Evolutionary conservation across 345 rosid species (phyloP).

Genomic region (Hypericum perforatum): DNA sequence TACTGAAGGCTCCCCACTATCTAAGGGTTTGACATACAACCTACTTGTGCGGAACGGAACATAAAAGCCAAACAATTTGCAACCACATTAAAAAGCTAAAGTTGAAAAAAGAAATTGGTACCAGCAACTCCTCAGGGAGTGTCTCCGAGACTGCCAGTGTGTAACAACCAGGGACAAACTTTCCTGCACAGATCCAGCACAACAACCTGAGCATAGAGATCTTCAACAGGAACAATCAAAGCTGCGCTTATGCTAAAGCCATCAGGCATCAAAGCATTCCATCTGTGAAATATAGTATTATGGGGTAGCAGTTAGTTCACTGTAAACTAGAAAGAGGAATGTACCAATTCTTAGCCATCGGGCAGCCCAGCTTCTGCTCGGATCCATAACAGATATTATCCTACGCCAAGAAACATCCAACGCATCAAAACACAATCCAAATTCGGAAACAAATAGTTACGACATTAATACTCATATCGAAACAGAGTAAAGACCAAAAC

Average conservation of each 20-base stretch:
- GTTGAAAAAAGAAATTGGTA: conserved; percentile 11
- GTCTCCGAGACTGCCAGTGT: conserved; percentile 85
- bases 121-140: conserved; percentile 83
- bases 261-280: too few species aligned
- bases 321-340: too few species aligned
- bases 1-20: too few species aligned
- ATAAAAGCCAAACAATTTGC: background rate
- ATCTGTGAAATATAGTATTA: too few species aligned
- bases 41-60: too few species aligned
- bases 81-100: background rate
- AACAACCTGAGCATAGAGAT: too few species aligned
- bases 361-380: conserved; percentile 90
- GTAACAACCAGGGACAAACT: conserved; percentile 79
- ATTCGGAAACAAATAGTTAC: background rate
- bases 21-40: too few species aligned
- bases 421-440: background rate
- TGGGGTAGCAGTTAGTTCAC: too few species aligned
- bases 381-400: conserved; percentile 95
- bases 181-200: conserved; percentile 31
- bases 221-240: too few species aligned
- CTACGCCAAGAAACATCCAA: conserved; percentile 19
- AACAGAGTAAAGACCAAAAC: background rate
- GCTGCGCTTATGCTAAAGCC: too few species aligned
- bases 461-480: background rate
- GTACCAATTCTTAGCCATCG: conserved; percentile 93